Base-by-base conservation (phyloP, 192 early-diverging fungal genomes). In the Coemansia sp. region DNA sequence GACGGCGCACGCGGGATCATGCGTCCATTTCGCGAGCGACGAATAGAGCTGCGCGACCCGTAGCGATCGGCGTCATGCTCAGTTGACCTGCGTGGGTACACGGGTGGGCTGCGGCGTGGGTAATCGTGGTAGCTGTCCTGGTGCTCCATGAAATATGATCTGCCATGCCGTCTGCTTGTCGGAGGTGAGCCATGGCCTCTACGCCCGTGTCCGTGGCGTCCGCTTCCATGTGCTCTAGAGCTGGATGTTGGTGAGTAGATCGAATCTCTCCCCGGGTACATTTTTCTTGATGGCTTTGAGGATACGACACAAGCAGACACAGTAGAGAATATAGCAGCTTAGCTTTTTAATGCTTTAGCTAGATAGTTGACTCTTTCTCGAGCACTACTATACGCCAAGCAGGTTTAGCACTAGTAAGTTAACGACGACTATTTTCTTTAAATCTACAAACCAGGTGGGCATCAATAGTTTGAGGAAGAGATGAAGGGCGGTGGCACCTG, bases 81-180 rank as follows among this genome's bases (percentile, higher is more conserved):
- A 10, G 57, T 52, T 33, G 57, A 59, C 27, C 62, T 51, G 30
- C 57, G 22, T 14, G 62, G 24, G 36, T 56, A 67, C 54, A 59
- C 58, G 50, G 60, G 58, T 19, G 66, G 61, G 57, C 64, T 54
- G 55, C 67, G 66, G 6, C 64, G 70, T 30, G 64, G 66, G 36
- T 72, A 66, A 30, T 68, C 70, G 22, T 72, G 57, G 71, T 74
- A 71, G 64, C 67, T 61, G 59, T 29, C 62, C 14, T 63, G 59
- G 27, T 55, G 58, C 53, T 66, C 63, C 36, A 27, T 60, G n/a
- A 42, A 64, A 29, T 59, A 52, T 11, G 60, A 61, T 32, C 64
- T 59, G 32, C 42, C 63, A 31, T 62, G 68, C 20, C 66, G 57
- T 36, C 65, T 67, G 54, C 68, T 50, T 32, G 61, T 64, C 8